These are phyloP conservation scores for Talaromyces islandicus DNA, from an alignment of 2,329 filamentous ascomycete genomes.

Conservation along the genomic window DNA sequence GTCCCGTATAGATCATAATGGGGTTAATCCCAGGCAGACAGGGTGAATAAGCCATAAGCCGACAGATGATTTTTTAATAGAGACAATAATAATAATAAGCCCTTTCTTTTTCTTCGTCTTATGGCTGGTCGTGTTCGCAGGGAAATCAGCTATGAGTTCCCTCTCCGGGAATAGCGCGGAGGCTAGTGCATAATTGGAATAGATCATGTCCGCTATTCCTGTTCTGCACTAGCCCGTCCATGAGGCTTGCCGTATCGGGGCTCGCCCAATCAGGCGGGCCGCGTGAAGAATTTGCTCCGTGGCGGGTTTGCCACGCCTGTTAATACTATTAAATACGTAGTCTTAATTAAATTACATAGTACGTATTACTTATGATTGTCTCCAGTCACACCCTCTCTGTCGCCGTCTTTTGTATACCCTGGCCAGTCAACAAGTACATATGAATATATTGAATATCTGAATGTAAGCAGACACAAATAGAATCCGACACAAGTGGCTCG, in stretches of 20 bases:
- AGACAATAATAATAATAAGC: too few species aligned
- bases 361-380: too few species aligned
- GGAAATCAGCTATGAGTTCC: neutral
- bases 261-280: neutral
- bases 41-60: neutral
- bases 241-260: neutral
- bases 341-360: too few species aligned
- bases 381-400: neutral
- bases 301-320: neutral
- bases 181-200: neutral
- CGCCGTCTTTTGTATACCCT: neutral
- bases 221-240: neutral
- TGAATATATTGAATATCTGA: too few species aligned
- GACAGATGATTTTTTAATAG: too few species aligned
- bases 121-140: neutral
- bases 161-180: neutral
- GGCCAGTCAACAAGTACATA: too few species aligned
- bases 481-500: neutral
- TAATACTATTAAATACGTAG: neutral
- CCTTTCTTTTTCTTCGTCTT: neutral
- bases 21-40: neutral
- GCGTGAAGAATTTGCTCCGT: neutral
- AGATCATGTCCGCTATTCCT: neutral
- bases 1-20: neutral
- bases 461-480: too few species aligned